Percentiles rank a stretch among this genome's conserved stretches.
Conservation (phyloP, 352 stramenopile species). For the Globisporangium spinosum region DNA sequence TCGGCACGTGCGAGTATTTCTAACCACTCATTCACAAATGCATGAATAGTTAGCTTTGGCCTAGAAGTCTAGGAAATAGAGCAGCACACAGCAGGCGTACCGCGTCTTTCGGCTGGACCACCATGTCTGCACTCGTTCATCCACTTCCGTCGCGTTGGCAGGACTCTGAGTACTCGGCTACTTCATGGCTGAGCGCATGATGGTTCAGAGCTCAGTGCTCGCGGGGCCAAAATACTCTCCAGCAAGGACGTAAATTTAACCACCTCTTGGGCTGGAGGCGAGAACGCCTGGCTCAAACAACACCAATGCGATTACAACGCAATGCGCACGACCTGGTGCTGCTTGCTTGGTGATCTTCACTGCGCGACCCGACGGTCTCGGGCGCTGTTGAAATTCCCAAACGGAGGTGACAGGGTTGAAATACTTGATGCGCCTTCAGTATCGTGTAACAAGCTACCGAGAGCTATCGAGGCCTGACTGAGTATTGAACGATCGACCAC, state of each 20-base stretch:
- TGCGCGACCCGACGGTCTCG: not conserved
- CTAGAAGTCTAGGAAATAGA: not conserved
- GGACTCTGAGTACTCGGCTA: not conserved
- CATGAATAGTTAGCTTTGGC: not conserved
- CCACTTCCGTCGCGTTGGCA: not conserved
- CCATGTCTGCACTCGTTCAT: not conserved
- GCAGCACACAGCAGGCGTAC: not conserved
- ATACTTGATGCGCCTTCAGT: not conserved
- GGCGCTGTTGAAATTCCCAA: no score
- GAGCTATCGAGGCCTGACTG: not conserved
- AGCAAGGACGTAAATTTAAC: not conserved
- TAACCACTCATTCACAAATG: slow-evolving; percentile 17
- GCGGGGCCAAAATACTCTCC: not conserved
- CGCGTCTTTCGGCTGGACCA: slow-evolving; percentile 12
- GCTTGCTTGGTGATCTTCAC: not conserved
- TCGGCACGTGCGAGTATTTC: slow-evolving; percentile 70
- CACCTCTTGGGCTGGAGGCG: not conserved
- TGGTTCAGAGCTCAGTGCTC: not conserved
- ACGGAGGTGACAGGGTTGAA: not conserved
- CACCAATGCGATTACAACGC: not conserved
- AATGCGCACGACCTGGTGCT: not conserved
- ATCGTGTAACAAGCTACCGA: not conserved
- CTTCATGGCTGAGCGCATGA: not conserved
- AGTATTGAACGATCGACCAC: not conserved
- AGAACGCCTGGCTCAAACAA: not conserved